A percentile compares a stretch with the other conserved stretches of the same genome.
These are phyloP conservation scores for Penicillium canariense DNA, from an alignment of 495 filamentous ascomycete species.

Conservation along the genomic window DNA sequence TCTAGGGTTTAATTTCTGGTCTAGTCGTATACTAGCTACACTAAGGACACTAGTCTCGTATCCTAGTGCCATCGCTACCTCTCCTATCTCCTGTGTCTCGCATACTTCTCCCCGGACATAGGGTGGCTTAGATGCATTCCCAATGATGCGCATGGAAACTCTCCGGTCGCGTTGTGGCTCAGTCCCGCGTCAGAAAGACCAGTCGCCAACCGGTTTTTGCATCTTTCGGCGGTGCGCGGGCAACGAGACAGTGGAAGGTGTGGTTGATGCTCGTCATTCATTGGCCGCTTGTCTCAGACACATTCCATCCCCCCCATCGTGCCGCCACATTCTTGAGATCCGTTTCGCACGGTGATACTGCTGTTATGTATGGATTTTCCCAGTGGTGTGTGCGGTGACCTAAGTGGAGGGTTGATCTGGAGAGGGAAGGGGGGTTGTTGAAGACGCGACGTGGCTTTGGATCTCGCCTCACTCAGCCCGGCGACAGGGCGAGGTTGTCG, in stretches of 20 bases:
- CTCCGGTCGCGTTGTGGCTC: slow-evolving; percentile 25
- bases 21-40: too few species aligned
- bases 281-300: slow-evolving; percentile 25
- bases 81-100: too few species aligned
- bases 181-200: slow-evolving; percentile 2
- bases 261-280: slow-evolving; percentile 5
- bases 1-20: too few species aligned
- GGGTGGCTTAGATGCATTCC: slow-evolving; percentile 19
- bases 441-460: neutral
- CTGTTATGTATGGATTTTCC: neutral
- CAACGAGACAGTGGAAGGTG: slow-evolving; percentile 8
- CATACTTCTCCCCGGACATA: neutral
- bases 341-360: neutral
- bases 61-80: too few species aligned
- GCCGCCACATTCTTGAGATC: slow-evolving; percentile 26
- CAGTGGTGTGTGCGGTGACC: too few species aligned
- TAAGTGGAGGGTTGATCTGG: too few species aligned
- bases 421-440: too few species aligned
- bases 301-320: slow-evolving; percentile 28
- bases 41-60: too few species aligned
- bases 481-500: slow-evolving; percentile 7
- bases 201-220: slow-evolving; percentile 9
- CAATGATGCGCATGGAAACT: slow-evolving; percentile 20
- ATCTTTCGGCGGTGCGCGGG: neutral
- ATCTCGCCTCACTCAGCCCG: too few species aligned